Percentiles rank a stretch among this genome's conserved stretches.
Conservation (phyloP, 495 filamentous ascomycete species). For the Aspergillus biplanus region DNA sequence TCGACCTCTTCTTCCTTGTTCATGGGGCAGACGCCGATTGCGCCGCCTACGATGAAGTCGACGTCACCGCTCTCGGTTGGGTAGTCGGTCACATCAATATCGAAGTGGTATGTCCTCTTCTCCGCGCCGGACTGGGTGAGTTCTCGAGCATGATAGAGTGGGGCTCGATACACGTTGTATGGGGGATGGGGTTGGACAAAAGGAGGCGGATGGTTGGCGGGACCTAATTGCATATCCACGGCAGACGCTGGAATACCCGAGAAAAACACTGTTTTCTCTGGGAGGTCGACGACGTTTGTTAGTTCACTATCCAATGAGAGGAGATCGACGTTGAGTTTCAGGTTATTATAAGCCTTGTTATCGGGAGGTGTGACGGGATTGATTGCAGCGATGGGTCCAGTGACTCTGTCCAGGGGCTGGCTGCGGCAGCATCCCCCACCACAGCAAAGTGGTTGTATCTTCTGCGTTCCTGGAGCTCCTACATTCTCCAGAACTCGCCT, state of each 20-base stretch:
- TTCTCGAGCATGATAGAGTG: slow-evolving; percentile 79
- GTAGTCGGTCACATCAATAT: slow-evolving; percentile 95
- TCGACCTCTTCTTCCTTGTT: slow-evolving; percentile 80
- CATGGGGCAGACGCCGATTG: slow-evolving; percentile 88
- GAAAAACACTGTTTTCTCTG: slow-evolving; percentile 73
- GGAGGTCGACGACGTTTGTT: slow-evolving; percentile 68
- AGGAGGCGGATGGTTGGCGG: slow-evolving; percentile 68
- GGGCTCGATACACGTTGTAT: slow-evolving; percentile 85
- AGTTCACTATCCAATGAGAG: slow-evolving; percentile 71
- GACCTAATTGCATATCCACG: slow-evolving; percentile 39
- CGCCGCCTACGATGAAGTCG: slow-evolving; percentile 96
- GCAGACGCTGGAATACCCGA: slow-evolving; percentile 48
- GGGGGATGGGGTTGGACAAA: slow-evolving; percentile 97
- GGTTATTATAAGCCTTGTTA: slow-evolving; percentile 80
- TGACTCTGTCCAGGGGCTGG: slow-evolving; percentile 51
- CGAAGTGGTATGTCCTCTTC: slow-evolving; percentile 96
- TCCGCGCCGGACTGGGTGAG: slow-evolving; percentile 89
- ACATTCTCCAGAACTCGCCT: slow-evolving; percentile 59
- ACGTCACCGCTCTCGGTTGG: slow-evolving; percentile 78
- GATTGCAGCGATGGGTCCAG: slow-evolving; percentile 55
- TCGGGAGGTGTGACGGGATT: slow-evolving; percentile 66
- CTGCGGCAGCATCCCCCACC: slow-evolving; percentile 90
- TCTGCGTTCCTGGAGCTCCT: slow-evolving; percentile 51
- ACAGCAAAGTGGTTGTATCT: slow-evolving; percentile 73
- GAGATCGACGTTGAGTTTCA: slow-evolving; percentile 74